Evolutionary conservation across 208 protist genomes (phyloP).

Genomic region (Acanthamoeba royreba): DNA sequence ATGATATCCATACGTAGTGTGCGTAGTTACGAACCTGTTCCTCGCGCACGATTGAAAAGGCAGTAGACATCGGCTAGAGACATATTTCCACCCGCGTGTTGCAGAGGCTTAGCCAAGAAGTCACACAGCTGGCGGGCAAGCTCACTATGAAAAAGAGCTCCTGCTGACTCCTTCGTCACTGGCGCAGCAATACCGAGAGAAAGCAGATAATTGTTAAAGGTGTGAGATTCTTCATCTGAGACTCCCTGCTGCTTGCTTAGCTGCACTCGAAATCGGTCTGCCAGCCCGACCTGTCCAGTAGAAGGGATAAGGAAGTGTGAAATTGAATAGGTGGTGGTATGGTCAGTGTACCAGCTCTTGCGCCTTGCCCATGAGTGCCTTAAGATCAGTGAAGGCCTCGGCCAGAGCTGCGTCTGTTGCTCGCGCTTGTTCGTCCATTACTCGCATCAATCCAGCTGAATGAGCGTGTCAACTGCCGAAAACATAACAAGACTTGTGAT

Average conservation of each 20-base stretch:
- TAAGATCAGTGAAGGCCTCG: constrained; percentile 61
- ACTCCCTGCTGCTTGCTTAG: background rate
- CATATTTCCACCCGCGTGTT: constrained; percentile 52
- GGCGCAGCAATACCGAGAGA: constrained; percentile 62
- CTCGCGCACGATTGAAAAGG: constrained; percentile 65
- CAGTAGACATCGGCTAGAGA: constrained; percentile 64
- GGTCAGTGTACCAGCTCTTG: constrained; percentile 56
- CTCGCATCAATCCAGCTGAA: constrained; percentile 41
- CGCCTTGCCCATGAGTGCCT: constrained; percentile 62
- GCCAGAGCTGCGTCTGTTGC: constrained; percentile 45
- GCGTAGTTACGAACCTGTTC: constrained; percentile 38
- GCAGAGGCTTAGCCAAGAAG: constrained; percentile 41
- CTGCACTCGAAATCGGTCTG: background rate
- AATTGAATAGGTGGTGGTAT: background rate
- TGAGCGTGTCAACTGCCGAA: background rate
- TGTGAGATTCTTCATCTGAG: background rate
- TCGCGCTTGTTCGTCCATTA: constrained; percentile 41
- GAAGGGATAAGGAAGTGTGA: background rate
- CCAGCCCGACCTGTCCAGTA: background rate
- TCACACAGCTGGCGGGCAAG: constrained; percentile 62
- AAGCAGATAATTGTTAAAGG: constrained; percentile 52
- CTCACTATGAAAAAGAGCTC: constrained; percentile 55
- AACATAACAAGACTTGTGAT: background rate
- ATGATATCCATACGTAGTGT: background rate
- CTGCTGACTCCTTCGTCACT: constrained; percentile 68